Evolutionary conservation across 805 yeast genomes (phyloP).

Genomic region (Nakazawaea peltata): DNA sequence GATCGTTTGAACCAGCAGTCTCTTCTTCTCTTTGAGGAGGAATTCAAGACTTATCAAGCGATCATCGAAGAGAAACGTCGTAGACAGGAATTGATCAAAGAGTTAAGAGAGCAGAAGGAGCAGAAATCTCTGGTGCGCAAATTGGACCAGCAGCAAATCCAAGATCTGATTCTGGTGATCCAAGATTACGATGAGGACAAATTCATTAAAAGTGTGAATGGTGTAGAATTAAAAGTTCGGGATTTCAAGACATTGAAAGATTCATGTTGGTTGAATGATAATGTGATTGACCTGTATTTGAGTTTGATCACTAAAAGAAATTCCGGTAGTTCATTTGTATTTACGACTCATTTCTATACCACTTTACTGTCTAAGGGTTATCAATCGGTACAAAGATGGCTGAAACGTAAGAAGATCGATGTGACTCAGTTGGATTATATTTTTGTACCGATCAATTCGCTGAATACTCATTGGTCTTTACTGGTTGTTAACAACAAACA

Average conservation of each 20-base stretch:
- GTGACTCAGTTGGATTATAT: conserved; percentile 58
- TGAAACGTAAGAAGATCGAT: conserved; percentile 63
- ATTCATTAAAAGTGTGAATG: conserved; percentile 25
- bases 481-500: conserved; percentile 64
- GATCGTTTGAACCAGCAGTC: conserved; percentile 2
- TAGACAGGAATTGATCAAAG: conserved; percentile 24
- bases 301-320: conserved; percentile 39
- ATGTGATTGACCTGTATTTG: conserved; percentile 77
- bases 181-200: conserved; percentile 15
- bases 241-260: conserved; percentile 70
- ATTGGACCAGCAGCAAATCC: conserved; percentile 22
- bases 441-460: conserved; percentile 79
- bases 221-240: conserved; percentile 52
- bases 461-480: conserved; percentile 87
- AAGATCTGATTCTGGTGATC: conserved; percentile 28
- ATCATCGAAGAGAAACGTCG: conserved; percentile 33
- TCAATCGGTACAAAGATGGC: conserved; percentile 76
- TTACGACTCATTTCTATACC: conserved; percentile 85
- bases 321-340: conserved; percentile 42
- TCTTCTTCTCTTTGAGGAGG: conserved; percentile 19
- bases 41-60: conserved; percentile 34
- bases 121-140: conserved; percentile 20
- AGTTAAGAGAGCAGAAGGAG: conserved; percentile 27
- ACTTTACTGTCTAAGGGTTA: conserved; percentile 69
- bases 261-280: conserved; percentile 84